Evolutionary conservation across 2,329 filamentous ascomycete genomes (phyloP).

Genomic region (Pestalotiopsis sp.): DNA sequence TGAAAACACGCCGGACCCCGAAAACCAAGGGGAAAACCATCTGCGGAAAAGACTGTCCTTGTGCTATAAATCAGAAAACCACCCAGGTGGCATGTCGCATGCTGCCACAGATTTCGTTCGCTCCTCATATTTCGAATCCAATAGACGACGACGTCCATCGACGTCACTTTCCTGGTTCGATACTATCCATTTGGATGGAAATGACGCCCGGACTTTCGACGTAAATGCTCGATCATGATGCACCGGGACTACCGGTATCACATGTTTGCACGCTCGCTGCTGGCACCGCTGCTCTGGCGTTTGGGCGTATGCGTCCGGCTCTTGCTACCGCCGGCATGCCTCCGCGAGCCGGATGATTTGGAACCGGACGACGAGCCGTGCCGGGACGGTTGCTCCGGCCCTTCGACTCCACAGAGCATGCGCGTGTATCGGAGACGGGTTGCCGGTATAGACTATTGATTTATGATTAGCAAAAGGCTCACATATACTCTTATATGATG

Average conservation of each 20-base stretch:
- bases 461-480: not conserved
- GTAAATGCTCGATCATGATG: no score
- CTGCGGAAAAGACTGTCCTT: not conserved
- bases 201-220: no score
- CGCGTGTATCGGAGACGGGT: constrained; percentile 59
- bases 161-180: no score
- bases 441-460: constrained; percentile 53
- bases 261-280: not conserved
- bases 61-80: not conserved
- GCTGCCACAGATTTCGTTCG: no score
- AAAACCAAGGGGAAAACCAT: not conserved
- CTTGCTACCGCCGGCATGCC: not conserved
- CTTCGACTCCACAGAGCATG: constrained; percentile 56
- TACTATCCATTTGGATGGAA: not conserved
- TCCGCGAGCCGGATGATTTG: not conserved
- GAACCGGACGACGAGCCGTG: not conserved
- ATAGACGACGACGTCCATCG: no score
- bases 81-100: no score
- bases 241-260: no score
- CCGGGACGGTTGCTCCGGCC: constrained; percentile 16
- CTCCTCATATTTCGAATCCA: no score
- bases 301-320: constrained; percentile 4
- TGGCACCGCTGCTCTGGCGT: not conserved
- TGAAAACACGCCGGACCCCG: not conserved
- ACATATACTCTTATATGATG: not conserved